Percentiles rank a stretch among this genome's conserved stretches.
Conservation (phyloP, 495 filamentous ascomycete species). For the Tuber brumale region DNA sequence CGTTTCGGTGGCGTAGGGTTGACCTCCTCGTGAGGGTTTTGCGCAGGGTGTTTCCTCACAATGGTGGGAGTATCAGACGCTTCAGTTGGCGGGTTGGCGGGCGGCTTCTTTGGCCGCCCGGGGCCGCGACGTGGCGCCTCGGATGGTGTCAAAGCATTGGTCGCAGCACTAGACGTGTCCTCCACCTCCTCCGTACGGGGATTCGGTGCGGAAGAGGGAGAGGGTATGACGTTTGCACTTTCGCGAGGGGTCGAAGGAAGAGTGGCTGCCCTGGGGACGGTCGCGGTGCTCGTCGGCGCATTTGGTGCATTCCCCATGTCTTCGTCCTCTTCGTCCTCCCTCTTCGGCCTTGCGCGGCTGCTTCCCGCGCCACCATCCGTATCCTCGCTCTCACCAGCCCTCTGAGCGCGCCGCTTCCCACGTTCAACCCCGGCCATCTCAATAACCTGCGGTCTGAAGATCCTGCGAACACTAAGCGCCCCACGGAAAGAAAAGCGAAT, state of each 20-base stretch:
- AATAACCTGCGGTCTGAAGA: conserved; percentile 27
- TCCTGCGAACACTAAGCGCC: conserved; percentile 21
- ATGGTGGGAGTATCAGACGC: background rate
- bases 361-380: background rate
- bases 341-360: background rate
- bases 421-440: conserved; percentile 33
- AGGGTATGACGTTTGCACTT: background rate
- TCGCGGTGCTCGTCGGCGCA: background rate
- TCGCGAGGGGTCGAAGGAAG: background rate
- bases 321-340: background rate
- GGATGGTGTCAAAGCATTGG: background rate
- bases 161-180: background rate
- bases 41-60: background rate
- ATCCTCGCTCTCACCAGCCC: conserved; percentile 1
- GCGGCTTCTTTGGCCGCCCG: conserved; percentile 23
- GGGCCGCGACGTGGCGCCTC: conserved; percentile 17
- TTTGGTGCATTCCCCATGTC: background rate
- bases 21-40: background rate
- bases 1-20: background rate
- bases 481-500: background rate
- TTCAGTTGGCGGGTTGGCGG: background rate
- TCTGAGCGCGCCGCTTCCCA: conserved; percentile 23
- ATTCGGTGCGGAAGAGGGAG: background rate
- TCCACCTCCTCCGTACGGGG: background rate
- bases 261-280: background rate